Evolutionary conservation across 1,284 basidiomycete genomes (phyloP), one percentile per base, ranked within the genome.

Genomic region (Malassezia pachydermatis): DNA sequence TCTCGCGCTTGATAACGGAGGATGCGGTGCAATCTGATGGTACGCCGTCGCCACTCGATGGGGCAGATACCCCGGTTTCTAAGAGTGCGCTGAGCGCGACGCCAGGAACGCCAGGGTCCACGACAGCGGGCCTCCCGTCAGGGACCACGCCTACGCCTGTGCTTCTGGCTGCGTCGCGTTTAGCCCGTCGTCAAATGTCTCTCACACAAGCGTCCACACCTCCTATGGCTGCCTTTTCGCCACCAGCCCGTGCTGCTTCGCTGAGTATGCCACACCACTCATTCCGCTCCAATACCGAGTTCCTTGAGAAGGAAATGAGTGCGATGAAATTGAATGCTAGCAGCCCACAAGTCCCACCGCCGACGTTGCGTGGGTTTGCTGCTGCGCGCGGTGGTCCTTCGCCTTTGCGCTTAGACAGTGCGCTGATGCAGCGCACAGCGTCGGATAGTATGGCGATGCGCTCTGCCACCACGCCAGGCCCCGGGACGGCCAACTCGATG

Each of bases 371-470:
- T 5, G 30, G 42, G 30, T 33, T 40, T 19, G 41, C 36, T 17
- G 39, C 36, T 10, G 45, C 25, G 5, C 45, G 45, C 3, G 35
- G 17, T 19, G 39, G 34, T 17, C 34, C 34, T 10, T 17, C 34
- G 2, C 34, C 34, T 9, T 16, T 36, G 34, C 34, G 20, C 8
- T 22, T 43, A 20, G 41, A 43, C 30, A 43, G 28, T 13, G 19
- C 44, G 19, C 4, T 30, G n/a, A 51, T 51, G 49, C 43, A 45
- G 16, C 49, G 49, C 37, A 51, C 49, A 4, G 28, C 37, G 20
- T 51, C 49, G 13, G 49, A 45, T 25, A 42, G 43, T 33, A 22
- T 34, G 14, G 38, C 41, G 20, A 39, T 34, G 25, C 48, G 41
- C 10, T 19, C 27, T 7, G 17, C 29, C 9, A 10, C 20, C 13